Evolutionary conservation across 2,329 filamentous ascomycete genomes (phyloP).

Genomic region (Pseudofabraea citricarpa): DNA sequence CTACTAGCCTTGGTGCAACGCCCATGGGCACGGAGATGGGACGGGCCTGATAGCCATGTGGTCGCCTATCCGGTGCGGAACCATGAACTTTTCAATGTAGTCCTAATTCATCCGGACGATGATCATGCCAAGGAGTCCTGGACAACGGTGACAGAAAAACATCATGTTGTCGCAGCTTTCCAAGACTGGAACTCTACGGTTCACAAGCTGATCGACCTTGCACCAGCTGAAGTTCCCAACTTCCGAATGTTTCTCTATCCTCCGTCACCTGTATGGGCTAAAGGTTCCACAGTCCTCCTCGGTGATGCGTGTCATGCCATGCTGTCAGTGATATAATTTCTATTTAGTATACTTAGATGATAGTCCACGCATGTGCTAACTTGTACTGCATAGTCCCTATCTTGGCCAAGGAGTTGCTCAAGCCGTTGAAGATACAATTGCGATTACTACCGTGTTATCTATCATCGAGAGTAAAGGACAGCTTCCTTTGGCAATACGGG

Average conservation of each 20-base stretch:
- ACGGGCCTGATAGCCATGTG: slow-evolving; percentile 23
- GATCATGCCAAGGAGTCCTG: slow-evolving; percentile 27
- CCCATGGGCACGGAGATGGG: slow-evolving; percentile 39
- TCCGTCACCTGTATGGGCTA: slow-evolving; percentile 7
- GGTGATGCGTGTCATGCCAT: slow-evolving; percentile 61
- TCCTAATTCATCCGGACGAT: slow-evolving; percentile 16
- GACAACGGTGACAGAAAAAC: slow-evolving; percentile 3
- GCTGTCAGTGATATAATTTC: slow-evolving; percentile 26
- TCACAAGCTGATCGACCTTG: slow-evolving; percentile 11
- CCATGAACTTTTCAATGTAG: slow-evolving; percentile 20
- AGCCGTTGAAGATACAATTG: slow-evolving; percentile 59
- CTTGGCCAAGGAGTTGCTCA: slow-evolving; percentile 61
- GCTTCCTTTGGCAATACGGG: slow-evolving; percentile 37
- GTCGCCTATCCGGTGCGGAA: slow-evolving; percentile 26
- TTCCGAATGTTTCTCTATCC: slow-evolving; percentile 8
- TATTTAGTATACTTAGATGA: slow-evolving; percentile 4
- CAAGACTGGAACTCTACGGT: slow-evolving; percentile 9
- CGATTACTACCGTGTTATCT: slow-evolving; percentile 45
- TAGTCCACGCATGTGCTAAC: neutral
- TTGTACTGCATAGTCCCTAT: slow-evolving; percentile 44
- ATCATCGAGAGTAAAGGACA: slow-evolving; percentile 41
- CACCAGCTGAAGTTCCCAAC: slow-evolving; percentile 9
- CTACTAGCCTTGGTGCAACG: slow-evolving; percentile 50
- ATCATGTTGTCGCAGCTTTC: slow-evolving; percentile 7
- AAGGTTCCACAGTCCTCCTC: slow-evolving; percentile 24